Evolutionary conservation across 2,329 filamentous ascomycete genomes (phyloP), one percentile per base, ranked within the genome.

Genomic region (Leptographium galeiforme): DNA sequence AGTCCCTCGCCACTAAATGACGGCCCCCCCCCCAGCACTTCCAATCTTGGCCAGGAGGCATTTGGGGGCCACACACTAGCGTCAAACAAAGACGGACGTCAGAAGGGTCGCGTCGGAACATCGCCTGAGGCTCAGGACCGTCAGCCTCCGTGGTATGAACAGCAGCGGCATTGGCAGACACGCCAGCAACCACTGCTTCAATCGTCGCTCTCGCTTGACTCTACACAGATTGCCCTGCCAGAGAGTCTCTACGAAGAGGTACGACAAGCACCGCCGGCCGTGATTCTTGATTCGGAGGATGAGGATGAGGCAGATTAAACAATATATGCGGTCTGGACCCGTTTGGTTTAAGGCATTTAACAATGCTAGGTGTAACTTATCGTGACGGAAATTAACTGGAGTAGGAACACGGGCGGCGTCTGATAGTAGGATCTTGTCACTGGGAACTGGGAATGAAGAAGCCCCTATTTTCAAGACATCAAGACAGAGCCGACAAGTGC

Each of bases 161-260:
- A 41, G 12, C 40, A 30, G 39, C 33, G 34, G 13, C 50, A n/a
- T 2, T n/a, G 18, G 5, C 41, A 14, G 1, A 43, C n/a, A 8
- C 38, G 12, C 2, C n/a, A n/a, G 8, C 34, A 32, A 16, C 33
- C 13, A 13, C 33, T 34, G 25, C 8, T 14, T 12, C 45, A 14
- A 16, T 4, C 38, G 6, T 44, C 52, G 47, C 58, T 44, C 41
- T 57, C 55, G 40, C 16, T 64, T 7, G 60, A 65, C 14, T 71
- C 69, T 11, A 76, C 74, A 10, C 74, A 81, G 62, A 65, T 78
- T 18, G 61, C 77, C 65, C 63, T 81, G 54, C 72, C 77, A 12
- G 71, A 74, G 25, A 74, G 71, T 57, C 55, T 75, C 45, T 54
- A 72, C 51, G 64, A 69, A 39, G 68, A 71, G 33, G 64, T 67